Conservation (phyloP, 164 flowering plant species). For the Vitis cinerea region DNA sequence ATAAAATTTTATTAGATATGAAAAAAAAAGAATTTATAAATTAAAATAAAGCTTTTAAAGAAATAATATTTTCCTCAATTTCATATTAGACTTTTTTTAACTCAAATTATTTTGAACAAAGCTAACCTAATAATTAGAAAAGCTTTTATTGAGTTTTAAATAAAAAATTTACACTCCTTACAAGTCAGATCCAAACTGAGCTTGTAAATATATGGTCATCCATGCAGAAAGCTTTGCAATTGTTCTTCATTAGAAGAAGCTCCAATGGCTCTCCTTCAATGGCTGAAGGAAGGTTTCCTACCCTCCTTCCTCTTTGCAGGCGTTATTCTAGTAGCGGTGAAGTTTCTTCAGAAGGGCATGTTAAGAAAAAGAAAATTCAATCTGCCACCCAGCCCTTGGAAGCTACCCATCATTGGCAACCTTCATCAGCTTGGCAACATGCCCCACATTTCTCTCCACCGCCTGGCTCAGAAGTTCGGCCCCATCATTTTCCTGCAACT, state of each 20-base stretch:
- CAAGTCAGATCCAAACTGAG: no score
- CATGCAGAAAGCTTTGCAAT: no score
- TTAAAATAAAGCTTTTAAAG: no score
- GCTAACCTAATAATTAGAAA: no score
- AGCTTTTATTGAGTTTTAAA: no score
- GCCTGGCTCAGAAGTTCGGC: not conserved
- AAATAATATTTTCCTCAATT: no score
- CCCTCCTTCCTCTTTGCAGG: conserved; percentile 18
- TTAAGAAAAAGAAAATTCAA: not conserved
- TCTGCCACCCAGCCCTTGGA: not conserved
- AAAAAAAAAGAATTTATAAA: no score
- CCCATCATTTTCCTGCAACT: not conserved
- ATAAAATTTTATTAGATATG: no score
- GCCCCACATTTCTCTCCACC: not conserved
- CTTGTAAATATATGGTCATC: no score
- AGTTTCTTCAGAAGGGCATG: conserved; percentile 8
- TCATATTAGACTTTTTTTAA: no score
- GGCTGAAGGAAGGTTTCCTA: conserved; percentile 16
- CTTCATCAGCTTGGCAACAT: conserved; percentile 8
- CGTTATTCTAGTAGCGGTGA: conserved; percentile 8
- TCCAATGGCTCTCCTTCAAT: conserved; percentile 26
- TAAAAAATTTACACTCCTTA: no score
- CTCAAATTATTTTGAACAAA: no score
- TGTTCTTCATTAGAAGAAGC: not conserved
- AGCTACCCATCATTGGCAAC: conserved; percentile 11